Evolutionary conservation across 75 land plant genomes (phyloP).

Genomic region (Azolla pinnata): DNA sequence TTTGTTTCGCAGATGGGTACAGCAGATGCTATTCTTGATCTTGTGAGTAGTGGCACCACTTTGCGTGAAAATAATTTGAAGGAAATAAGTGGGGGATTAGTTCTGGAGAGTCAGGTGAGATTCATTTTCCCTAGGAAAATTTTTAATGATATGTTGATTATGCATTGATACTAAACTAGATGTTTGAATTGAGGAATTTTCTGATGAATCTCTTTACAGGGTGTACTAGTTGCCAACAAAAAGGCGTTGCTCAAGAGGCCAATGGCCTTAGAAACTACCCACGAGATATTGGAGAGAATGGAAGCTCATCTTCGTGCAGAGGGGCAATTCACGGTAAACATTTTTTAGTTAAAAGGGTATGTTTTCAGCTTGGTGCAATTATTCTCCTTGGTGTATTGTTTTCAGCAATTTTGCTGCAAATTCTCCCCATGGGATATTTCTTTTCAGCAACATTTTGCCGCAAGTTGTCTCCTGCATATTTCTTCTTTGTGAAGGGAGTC

Average conservation of each 20-base stretch:
- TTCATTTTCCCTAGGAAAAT: too few relatives aligned
- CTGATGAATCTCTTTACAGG: constrained; percentile 28
- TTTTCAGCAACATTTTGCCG: too few relatives aligned
- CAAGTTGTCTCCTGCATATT: too few relatives aligned
- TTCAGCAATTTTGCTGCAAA: too few relatives aligned
- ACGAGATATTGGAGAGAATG: constrained; percentile 86
- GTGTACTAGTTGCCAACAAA: constrained; percentile 83
- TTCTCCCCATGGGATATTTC: too few relatives aligned
- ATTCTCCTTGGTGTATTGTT: too few relatives aligned
- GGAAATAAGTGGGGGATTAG: constrained; percentile 84
- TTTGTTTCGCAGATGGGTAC: constrained; percentile 76
- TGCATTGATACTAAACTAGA: too few relatives aligned
- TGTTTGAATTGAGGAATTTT: too few relatives aligned
- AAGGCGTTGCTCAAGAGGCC: constrained; percentile 46
- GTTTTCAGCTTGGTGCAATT: too few relatives aligned
- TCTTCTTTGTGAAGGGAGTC: too few relatives aligned
- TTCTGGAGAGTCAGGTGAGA: constrained; percentile 85
- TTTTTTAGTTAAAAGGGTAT: too few relatives aligned
- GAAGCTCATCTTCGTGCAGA: constrained; percentile 84
- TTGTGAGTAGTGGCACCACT: constrained; percentile 98
- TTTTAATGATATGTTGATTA: too few relatives aligned
- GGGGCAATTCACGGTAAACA: constrained; percentile 61
- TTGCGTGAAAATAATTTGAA: constrained; percentile 88
- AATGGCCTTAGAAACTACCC: constrained; percentile 60
- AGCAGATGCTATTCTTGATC: constrained; percentile 94